Base-by-base conservation (phyloP, 768 basidiomycete species). In the Lactifluus echinatus region DNA sequence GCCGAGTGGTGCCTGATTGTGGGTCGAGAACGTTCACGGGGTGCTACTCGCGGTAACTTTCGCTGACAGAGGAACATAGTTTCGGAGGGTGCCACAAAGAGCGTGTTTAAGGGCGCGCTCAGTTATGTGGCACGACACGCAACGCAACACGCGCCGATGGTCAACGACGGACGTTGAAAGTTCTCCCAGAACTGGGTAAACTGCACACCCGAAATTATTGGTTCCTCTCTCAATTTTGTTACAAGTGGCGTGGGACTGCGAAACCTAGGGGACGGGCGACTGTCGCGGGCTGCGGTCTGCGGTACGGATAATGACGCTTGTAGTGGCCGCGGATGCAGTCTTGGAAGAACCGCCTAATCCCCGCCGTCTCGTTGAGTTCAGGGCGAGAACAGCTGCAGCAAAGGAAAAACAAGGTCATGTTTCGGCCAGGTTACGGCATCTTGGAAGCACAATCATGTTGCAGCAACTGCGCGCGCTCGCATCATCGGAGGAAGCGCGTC, bases 1-100 rank as follows among this genome's bases (percentile, higher is more conserved):
- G 57, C 46, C 57, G 23, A 49, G 50, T n/a, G 12, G 56, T 57
- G 58, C 58, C 58, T 59, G 58, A 59, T 31, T 59, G 53, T 28
- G 52, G 57, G 57, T 42, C 53, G 42, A 59, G 46, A 59, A 29
- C 42, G 7, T 55, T 59, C 53, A 55, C 40, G 58, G 53, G 58
- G 57, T 42, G 42, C 58, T 59, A 43, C 23, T 26, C 42, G 47
- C 52, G 52, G 57, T 42, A 58, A 53, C 51, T 53, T 58, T 53
- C 51, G 21, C 26, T 42, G 47, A 53, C 26, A 46, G 21, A 11
- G 33, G 3, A 31, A 23, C 4, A n/a, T 6, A 24, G 39, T 34
- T 43, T 47, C 24, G 12, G n/a, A 8, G 12, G 2, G 52, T 49
- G 57, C 57, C 57, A 59, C 57, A 47, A 59, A 53, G 57, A 29